Evolutionary conservation across 139 green algal genomes (phyloP).

Genomic region (Chlorella sp.): DNA sequence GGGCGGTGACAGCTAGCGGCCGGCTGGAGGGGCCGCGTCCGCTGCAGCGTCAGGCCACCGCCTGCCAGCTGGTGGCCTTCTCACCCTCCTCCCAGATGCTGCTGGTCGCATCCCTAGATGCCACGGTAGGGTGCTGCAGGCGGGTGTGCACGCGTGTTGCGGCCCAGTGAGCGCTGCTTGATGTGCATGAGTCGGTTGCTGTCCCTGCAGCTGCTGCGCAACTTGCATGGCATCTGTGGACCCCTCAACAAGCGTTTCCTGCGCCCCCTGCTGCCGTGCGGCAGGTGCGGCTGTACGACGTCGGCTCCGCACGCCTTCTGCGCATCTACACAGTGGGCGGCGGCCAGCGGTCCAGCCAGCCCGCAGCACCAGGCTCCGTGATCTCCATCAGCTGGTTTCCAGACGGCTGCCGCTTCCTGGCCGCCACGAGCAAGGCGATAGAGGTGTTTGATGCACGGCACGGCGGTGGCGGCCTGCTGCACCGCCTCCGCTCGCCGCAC

Average conservation of each 20-base stretch:
- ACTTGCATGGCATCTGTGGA: too few species aligned
- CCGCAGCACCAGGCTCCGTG: slow-evolving; percentile 25
- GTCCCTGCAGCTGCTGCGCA: too few species aligned
- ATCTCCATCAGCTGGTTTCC: slow-evolving; percentile 74
- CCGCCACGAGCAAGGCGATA: slow-evolving; percentile 59
- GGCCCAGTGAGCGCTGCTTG: too few species aligned
- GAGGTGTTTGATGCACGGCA: slow-evolving; percentile 15
- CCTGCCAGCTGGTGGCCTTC: slow-evolving; percentile 64
- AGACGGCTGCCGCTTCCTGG: slow-evolving; percentile 66
- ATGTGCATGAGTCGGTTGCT: too few species aligned
- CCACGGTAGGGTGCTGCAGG: background rate
- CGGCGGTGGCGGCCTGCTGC: background rate
- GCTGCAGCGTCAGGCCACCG: slow-evolving; percentile 23
- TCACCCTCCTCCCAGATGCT: slow-evolving; percentile 58
- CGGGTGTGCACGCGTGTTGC: too few species aligned
- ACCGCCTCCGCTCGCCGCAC: background rate
- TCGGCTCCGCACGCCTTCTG: slow-evolving; percentile 20
- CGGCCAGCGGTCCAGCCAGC: background rate
- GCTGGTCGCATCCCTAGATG: slow-evolving; percentile 45
- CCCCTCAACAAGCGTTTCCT: too few species aligned
- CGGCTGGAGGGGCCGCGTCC: background rate
- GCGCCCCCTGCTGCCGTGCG: too few species aligned
- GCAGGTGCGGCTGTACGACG: slow-evolving; percentile 61
- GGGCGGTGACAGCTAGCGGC: slow-evolving; percentile 11
- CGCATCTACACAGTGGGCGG: slow-evolving; percentile 24